Conservation (phyloP, 2,329 filamentous ascomycete genomes). For the Sarocladium oryzae region DNA sequence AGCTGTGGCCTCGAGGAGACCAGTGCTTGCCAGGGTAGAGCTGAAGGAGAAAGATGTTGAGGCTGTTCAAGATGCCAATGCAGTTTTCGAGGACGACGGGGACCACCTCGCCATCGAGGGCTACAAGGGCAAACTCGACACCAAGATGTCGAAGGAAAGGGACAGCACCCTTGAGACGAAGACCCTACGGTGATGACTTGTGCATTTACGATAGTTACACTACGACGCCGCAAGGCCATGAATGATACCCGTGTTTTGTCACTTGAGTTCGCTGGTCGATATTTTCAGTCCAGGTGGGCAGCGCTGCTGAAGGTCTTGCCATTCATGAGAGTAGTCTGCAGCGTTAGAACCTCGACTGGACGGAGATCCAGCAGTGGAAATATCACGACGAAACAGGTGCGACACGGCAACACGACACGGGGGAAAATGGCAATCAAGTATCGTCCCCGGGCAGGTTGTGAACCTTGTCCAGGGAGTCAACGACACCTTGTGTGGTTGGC, state of each 20-base stretch:
- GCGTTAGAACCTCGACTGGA: background rate
- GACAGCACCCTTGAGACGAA: background rate
- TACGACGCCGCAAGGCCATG: background rate
- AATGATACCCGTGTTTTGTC: conserved; percentile 8
- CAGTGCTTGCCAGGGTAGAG: conserved; percentile 26
- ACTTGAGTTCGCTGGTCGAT: background rate
- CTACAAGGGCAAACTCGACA: conserved; percentile 36
- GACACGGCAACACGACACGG: conserved; percentile 11
- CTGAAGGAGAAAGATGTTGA: conserved; percentile 43
- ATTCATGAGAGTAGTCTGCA: background rate
- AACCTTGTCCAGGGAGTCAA: conserved; percentile 58
- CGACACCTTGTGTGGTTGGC: conserved; percentile 74
- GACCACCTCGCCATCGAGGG: conserved; percentile 44
- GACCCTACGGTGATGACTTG: background rate
- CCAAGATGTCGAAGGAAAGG: conserved; percentile 11
- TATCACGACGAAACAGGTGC: conserved; percentile 1
- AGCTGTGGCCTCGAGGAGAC: conserved; percentile 19
- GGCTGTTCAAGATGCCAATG: background rate
- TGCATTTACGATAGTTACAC: conserved; percentile 7
- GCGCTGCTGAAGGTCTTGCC: conserved; percentile 2
- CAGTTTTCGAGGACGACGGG: conserved; percentile 22
- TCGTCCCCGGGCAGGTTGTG: conserved; percentile 50
- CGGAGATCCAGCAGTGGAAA: background rate
- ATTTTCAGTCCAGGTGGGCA: background rate
- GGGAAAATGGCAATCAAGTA: conserved; percentile 80